Evolutionary conservation across 805 yeast species (phyloP).

Genomic region (Helenozyma baotianmanensis): DNA sequence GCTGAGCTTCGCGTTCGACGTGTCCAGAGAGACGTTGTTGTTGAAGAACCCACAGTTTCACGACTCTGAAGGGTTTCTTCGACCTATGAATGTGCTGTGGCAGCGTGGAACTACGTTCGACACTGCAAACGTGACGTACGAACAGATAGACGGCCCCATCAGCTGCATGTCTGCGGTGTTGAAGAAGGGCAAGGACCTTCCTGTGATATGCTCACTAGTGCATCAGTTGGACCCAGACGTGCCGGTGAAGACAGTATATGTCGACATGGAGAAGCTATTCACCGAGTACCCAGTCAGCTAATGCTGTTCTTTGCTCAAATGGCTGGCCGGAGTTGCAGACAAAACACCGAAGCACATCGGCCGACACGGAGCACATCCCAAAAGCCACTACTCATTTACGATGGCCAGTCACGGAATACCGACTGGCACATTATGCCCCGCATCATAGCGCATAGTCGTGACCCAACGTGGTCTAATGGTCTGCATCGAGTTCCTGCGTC

Average conservation of each 20-base stretch:
- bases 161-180: constrained; percentile 8
- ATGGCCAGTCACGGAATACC: too few relatives aligned
- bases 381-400: too few relatives aligned
- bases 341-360: too few relatives aligned
- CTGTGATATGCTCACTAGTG: constrained; percentile 3
- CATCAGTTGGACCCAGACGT: constrained; percentile 1
- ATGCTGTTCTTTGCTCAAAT: constrained; percentile 3
- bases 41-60: background rate
- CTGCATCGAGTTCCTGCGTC: too few relatives aligned
- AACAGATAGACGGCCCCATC: too few relatives aligned
- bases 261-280: background rate
- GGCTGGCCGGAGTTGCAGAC: too few relatives aligned
- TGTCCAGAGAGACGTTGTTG: background rate
- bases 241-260: too few relatives aligned
- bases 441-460: too few relatives aligned
- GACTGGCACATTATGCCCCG: too few relatives aligned
- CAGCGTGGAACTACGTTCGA: constrained; percentile 7
- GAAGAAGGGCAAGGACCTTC: background rate
- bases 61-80: background rate
- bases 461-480: too few relatives aligned
- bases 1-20: constrained; percentile 7
- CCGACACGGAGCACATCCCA: too few relatives aligned
- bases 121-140: background rate
- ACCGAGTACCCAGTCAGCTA: constrained; percentile 2
- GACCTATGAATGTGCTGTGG: constrained; percentile 4